phyloP scores from a whole-genome alignment of 495 filamentous ascomycete genomes.

The Xylaria intraflava region DNA sequence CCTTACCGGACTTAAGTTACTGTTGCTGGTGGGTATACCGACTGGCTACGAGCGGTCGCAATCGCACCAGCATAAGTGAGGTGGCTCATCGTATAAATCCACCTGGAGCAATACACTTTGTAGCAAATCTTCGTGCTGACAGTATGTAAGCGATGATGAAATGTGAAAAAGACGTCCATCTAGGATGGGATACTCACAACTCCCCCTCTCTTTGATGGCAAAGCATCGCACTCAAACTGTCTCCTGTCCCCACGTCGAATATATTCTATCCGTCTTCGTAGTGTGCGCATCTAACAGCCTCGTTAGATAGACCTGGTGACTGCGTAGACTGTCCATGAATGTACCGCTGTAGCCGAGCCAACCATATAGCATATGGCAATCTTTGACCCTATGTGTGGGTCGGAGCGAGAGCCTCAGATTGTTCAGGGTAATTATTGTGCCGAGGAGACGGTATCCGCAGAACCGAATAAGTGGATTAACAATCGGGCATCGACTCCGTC shows the following conservation, averaged over 20 bases:
- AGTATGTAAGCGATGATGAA: slow-evolving; percentile 1
- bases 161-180: background rate
- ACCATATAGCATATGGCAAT: background rate
- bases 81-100: background rate
- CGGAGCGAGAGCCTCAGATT: background rate
- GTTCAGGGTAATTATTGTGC: background rate
- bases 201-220: background rate
- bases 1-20: background rate
- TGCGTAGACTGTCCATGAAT: background rate
- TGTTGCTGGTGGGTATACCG: background rate
- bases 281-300: background rate
- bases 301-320: background rate
- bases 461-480: background rate
- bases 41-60: background rate
- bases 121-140: background rate
- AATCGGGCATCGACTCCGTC: background rate
- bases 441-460: background rate
- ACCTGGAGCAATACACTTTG: background rate
- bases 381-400: background rate
- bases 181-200: background rate
- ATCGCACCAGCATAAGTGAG: background rate
- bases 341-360: background rate
- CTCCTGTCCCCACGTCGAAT: background rate
- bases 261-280: background rate
- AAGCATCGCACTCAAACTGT: background rate